Evolutionary conservation across 2,329 filamentous ascomycete genomes (phyloP).

Genomic region (Colletotrichum sp.): DNA sequence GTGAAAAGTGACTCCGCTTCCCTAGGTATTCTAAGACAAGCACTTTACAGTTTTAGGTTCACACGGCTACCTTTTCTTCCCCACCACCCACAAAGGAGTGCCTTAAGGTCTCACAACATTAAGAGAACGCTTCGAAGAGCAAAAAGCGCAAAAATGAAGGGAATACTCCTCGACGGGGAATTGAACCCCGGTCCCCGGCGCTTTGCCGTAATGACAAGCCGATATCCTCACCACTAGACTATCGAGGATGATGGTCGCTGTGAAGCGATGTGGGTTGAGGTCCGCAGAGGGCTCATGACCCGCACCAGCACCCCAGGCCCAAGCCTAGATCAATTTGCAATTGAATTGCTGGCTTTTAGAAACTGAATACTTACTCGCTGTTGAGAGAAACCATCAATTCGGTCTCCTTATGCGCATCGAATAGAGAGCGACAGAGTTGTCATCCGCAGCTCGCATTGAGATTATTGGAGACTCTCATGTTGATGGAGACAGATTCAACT

Average conservation of each 20-base stretch:
- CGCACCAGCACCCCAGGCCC: neutral
- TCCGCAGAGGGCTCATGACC: neutral
- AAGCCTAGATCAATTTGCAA: neutral
- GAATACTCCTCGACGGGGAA: neutral
- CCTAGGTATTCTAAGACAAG: too few species aligned
- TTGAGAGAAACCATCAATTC: neutral
- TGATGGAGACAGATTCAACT: neutral
- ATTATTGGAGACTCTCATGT: neutral
- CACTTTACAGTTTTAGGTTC: too few species aligned
- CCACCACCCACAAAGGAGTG: too few species aligned
- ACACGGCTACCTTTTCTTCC: too few species aligned
- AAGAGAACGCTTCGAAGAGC: neutral
- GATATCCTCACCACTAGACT: slow-evolving; percentile 6
- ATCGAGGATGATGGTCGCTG: neutral
- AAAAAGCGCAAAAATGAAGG: neutral
- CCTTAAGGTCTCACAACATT: too few species aligned
- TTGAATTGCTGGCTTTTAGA: neutral
- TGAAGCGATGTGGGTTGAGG: neutral
- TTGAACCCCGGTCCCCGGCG: neutral
- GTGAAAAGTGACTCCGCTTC: too few species aligned
- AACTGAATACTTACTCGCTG: neutral
- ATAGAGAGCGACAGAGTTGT: neutral
- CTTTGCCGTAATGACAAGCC: neutral
- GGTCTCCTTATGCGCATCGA: neutral
- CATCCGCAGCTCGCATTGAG: neutral